Base-by-base conservation (phyloP, 1,284 basidiomycete species). In the Microbotryum violaceum region DNA sequence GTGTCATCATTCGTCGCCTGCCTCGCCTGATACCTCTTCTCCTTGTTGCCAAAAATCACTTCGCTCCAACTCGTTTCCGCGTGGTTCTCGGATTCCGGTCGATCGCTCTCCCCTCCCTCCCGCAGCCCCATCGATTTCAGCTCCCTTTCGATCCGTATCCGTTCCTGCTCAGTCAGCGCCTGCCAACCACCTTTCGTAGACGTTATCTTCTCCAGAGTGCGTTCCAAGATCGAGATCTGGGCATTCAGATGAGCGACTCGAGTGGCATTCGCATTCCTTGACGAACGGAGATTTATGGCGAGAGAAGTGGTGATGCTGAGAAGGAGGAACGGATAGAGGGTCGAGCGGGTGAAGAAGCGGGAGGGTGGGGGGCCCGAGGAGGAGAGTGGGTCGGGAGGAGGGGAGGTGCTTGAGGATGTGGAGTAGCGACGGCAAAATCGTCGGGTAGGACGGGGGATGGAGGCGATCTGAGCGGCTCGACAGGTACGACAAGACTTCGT, bases 41-140 rank as follows among this genome's bases (percentile, higher is more conserved):
- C 68, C 54, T 65, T 64, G 47, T 67, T 67, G 18, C 70, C 70
- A 45, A 71, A 68, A 23, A 71, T 49, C 21, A 68, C 68, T 50
- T 71, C 70, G 5, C 48, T 59, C 70, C 70, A 71, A 37, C 61
- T 64, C 37, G 66, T 67, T 50, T 37, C 33, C 25, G 33, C 53
- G 14, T 49, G 21, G 33, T 56, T 45, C 37, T 60, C 49, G 7
- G 56, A 65, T 12, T 62, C 46, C n/a, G 58, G 60, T 20, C 62
- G 48, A 9, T 29, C 57, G 14, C 27, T 48, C 46, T 67, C 63
- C 50, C 58, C 56, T 0, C 61, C 61, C 3, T 63, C 21, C 2
- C 68, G 68, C 0, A 70, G 48, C 9, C 70, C 64, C 27, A 69
- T 69, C 18, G 67, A 55, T 42, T 70, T 66, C 16, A 64, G 46